These are phyloP conservation scores for Euphorbia lathyris DNA, from an alignment of 345 rosid species.

Conservation along the genomic window DNA sequence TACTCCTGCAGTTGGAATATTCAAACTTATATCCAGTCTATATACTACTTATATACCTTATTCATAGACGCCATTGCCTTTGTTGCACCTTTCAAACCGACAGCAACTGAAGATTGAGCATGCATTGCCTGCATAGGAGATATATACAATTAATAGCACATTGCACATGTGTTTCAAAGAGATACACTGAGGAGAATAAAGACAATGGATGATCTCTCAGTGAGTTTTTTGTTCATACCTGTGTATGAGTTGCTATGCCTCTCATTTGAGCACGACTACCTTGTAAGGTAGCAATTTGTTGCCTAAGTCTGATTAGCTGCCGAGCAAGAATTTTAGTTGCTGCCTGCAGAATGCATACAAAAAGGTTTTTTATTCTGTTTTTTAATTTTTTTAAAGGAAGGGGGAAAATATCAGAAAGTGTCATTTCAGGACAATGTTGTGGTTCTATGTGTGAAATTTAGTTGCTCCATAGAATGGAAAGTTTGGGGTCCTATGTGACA, in stretches of 20 bases:
- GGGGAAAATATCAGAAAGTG: not conserved
- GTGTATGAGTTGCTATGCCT: constrained; percentile 98
- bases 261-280: constrained; percentile 98
- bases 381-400: not conserved
- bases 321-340: constrained; percentile 87
- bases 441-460: not conserved
- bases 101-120: constrained; percentile 88
- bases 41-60: constrained; percentile 39
- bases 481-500: not conserved
- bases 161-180: not conserved
- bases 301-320: constrained; percentile 83
- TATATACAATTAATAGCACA: constrained; percentile 17
- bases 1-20: constrained; percentile 5
- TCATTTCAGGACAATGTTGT: not conserved
- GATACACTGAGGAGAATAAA: not conserved
- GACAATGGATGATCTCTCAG: not conserved
- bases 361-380: not conserved
- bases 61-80: constrained; percentile 89
- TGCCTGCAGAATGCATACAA: constrained; percentile 41
- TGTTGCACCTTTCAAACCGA: constrained; percentile 86
- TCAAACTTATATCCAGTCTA: not conserved
- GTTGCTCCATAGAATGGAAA: not conserved
- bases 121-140: constrained; percentile 71
- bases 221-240: constrained; percentile 37
- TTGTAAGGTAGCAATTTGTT: constrained; percentile 86